A percentile compares a stretch with the other conserved stretches of the same genome.
phyloP scores from a whole-genome alignment of 2,329 filamentous ascomycete genomes.

The Mollisiaceae sp. region DNA sequence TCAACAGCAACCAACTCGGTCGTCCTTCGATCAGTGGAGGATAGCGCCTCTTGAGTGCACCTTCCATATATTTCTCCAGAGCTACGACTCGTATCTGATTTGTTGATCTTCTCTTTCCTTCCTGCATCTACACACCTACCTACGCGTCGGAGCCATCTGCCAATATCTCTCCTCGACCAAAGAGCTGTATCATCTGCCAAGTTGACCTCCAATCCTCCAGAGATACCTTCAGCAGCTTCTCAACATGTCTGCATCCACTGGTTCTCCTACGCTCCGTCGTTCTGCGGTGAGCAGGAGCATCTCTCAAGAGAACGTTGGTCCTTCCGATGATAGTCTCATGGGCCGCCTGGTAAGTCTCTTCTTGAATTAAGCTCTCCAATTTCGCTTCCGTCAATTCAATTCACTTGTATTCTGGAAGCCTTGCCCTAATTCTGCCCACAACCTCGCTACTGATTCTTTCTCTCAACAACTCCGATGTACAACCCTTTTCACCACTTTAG shows the following conservation, averaged over 20 bases:
- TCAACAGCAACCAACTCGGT: not conserved
- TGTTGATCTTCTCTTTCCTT: slow-evolving; percentile 36
- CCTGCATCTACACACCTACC: slow-evolving; percentile 34
- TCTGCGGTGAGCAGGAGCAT: slow-evolving; percentile 43
- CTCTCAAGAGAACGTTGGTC: slow-evolving; percentile 44
- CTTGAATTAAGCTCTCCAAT: not conserved
- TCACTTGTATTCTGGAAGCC: not conserved
- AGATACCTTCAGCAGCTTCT: slow-evolving; percentile 17
- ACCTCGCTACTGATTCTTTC: not conserved
- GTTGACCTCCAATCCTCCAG: slow-evolving; percentile 25
- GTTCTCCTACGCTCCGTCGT: slow-evolving; percentile 50
- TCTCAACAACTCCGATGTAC: not conserved
- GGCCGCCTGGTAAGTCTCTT: slow-evolving; percentile 43
- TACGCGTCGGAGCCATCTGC: slow-evolving; percentile 39
- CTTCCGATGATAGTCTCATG: slow-evolving; percentile 19
- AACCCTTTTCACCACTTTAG: not conserved
- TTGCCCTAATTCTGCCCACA: not conserved
- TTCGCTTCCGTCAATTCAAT: not conserved
- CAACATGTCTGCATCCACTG: slow-evolving; percentile 49
- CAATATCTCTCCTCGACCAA: slow-evolving; percentile 38
- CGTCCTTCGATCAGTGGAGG: slow-evolving; percentile 14
- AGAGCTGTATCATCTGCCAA: slow-evolving; percentile 26
- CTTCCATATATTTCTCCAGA: slow-evolving; percentile 40
- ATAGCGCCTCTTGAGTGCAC: slow-evolving; percentile 28
- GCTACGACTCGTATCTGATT: slow-evolving; percentile 43